A percentile compares a stretch with the other conserved stretches of the same genome.
These are phyloP conservation scores for Ascochyta lentis DNA, from an alignment of 2,329 filamentous ascomycete genomes.

Conservation along the genomic window DNA sequence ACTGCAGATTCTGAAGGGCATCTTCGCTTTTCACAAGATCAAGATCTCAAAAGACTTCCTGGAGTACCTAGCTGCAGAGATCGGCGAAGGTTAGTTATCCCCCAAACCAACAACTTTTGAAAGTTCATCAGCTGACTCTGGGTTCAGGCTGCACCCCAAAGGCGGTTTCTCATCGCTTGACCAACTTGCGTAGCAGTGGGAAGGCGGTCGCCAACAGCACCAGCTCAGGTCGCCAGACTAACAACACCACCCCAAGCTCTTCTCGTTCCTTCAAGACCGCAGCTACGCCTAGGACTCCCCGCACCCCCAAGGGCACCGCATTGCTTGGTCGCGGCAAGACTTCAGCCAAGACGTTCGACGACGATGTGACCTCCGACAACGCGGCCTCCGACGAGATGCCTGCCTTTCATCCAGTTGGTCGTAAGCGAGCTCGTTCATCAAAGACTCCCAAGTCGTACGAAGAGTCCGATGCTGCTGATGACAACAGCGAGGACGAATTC, in stretches of 20 bases:
- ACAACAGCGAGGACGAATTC: constrained; percentile 4
- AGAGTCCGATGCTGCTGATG: neutral
- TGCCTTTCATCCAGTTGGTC: neutral
- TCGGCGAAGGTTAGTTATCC: neutral
- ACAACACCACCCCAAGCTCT: neutral
- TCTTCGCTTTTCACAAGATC: constrained; percentile 11
- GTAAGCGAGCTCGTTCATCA: neutral
- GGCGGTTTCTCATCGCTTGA: constrained; percentile 32
- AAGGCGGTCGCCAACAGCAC: neutral
- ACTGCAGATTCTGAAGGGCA: constrained; percentile 9
- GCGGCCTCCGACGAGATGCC: neutral
- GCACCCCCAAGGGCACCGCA: neutral
- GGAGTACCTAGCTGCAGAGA: neutral
- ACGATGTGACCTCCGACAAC: neutral
- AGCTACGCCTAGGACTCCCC: neutral
- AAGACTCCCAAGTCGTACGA: neutral
- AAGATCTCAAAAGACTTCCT: neutral
- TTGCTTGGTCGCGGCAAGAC: neutral
- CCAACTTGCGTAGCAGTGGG: constrained; percentile 25
- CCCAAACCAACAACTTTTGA: neutral
- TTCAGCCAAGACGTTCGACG: neutral
- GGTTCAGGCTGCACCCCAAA: constrained; percentile 34
- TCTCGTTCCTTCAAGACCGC: neutral
- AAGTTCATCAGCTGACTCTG: neutral
- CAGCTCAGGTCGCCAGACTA: no score